phyloP scores from a whole-genome alignment of 1,284 basidiomycete species.

The Blastosporella zonata region DNA sequence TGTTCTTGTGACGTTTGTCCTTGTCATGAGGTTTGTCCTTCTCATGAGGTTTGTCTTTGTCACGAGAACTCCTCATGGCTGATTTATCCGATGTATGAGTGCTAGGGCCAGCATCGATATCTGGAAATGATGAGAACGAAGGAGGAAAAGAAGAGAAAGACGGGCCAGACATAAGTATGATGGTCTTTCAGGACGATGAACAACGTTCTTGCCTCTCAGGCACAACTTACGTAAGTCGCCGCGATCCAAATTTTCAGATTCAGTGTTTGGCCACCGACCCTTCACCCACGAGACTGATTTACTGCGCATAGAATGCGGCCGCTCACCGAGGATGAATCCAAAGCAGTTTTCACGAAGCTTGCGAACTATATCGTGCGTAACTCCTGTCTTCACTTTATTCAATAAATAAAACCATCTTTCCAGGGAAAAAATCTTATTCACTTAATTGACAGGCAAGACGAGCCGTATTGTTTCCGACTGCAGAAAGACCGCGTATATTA shows the following conservation, averaged over 20 bases:
- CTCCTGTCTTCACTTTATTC: not conserved
- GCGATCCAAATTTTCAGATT: constrained; percentile 12
- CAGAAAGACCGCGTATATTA: constrained; percentile 93
- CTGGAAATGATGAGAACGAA: constrained; percentile 66
- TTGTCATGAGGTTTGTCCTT: constrained; percentile 17
- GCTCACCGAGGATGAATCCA: constrained; percentile 83
- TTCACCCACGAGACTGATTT: not conserved
- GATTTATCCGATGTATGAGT: constrained; percentile 8
- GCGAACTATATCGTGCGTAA: constrained; percentile 83
- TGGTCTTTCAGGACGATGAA: constrained; percentile 8
- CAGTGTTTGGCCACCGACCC: constrained; percentile 5
- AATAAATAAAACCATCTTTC: constrained; percentile 2
- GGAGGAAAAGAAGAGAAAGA: constrained; percentile 59
- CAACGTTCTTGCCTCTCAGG: not conserved
- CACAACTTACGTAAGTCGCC: constrained; percentile 16
- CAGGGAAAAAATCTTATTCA: constrained; percentile 90
- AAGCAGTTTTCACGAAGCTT: constrained; percentile 85
- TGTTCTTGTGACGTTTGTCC: constrained; percentile 14
- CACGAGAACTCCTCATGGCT: not conserved
- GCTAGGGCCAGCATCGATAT: constrained; percentile 42
- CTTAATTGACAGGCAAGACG: constrained; percentile 81
- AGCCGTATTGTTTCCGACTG: constrained; percentile 87
- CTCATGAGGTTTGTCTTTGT: constrained; percentile 11
- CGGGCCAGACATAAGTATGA: constrained; percentile 46
- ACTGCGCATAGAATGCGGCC: constrained; percentile 59